Conservation (phyloP, 305 asterid genomes). For the Euphrasia arctica region DNA sequence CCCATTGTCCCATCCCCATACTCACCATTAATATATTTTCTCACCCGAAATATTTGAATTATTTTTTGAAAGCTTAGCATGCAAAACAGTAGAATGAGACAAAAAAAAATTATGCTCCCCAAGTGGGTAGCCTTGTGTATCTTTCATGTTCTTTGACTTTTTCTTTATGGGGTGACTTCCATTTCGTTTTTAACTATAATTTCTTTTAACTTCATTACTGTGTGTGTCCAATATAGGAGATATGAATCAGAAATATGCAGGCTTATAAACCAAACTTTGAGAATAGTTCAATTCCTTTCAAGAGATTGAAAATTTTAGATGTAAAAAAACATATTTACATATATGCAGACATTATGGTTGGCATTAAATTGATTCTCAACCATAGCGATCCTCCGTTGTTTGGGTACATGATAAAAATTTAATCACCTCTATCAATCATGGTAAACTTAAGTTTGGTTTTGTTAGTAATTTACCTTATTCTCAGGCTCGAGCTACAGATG, state of each 20-base stretch:
- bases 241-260: background rate
- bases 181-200: background rate
- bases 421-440: too few relatives aligned
- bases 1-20: conserved; percentile 12
- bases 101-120: background rate
- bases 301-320: conserved; percentile 15
- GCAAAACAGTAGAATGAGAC: too few relatives aligned
- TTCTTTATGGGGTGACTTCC: background rate
- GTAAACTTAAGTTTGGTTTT: conserved; percentile 1
- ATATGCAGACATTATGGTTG: conserved; percentile 3
- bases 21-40: background rate
- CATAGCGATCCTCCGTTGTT: background rate
- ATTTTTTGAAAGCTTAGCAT: conserved; percentile 12
- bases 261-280: background rate
- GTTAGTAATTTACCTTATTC: conserved; percentile 17
- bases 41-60: conserved; percentile 1
- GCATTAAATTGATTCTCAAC: conserved; percentile 14
- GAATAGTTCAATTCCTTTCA: conserved; percentile 4
- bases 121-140: conserved; percentile 5
- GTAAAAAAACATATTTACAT: conserved; percentile 21
- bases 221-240: background rate
- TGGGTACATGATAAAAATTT: too few relatives aligned
- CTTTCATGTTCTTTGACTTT: conserved; percentile 8
- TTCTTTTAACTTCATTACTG: background rate
- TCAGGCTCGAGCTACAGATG: conserved; percentile 64